phyloP scores from a whole-genome alignment of 805 yeast genomes.

The Cyberlindnera japonica region DNA sequence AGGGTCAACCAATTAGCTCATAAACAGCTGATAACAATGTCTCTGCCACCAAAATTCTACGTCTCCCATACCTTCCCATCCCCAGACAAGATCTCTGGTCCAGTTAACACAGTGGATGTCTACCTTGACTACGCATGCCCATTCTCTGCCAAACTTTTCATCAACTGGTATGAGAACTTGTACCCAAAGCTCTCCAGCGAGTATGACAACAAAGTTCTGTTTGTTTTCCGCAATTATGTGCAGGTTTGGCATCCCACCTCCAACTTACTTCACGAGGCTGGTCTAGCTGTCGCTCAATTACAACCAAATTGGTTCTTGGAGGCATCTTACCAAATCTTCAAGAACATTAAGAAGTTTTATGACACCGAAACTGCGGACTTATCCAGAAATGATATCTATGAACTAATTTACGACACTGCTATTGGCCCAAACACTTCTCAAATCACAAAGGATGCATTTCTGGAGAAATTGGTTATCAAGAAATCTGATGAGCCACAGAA shows the following conservation, averaged over 20 bases:
- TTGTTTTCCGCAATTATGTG: conserved; percentile 67
- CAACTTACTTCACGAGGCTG: conserved; percentile 62
- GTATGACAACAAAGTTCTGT: conserved; percentile 49
- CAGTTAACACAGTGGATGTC: conserved; percentile 48
- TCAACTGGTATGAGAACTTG: conserved; percentile 48
- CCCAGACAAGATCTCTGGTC: conserved; percentile 8
- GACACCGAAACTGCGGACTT: conserved; percentile 56
- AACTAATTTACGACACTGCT: conserved; percentile 48
- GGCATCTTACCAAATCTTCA: conserved; percentile 53
- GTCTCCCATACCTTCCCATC: conserved; percentile 24
- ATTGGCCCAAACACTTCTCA: conserved; percentile 35
- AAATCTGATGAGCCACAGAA: conserved; percentile 34
- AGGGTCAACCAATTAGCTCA: no score
- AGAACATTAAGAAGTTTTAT: conserved; percentile 49
- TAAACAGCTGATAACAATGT: no score
- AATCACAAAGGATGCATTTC: conserved; percentile 31
- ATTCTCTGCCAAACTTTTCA: conserved; percentile 61
- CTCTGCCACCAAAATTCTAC: conserved; percentile 28
- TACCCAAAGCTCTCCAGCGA: conserved; percentile 47
- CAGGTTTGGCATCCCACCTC: conserved; percentile 92
- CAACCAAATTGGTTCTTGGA: conserved; percentile 54
- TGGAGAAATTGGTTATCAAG: conserved; percentile 27
- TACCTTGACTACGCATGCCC: conserved; percentile 79
- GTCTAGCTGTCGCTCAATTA: conserved; percentile 62
- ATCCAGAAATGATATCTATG: conserved; percentile 54